Percentiles rank a stretch among this genome's conserved stretches.
phyloP scores from a whole-genome alignment of 2,329 filamentous ascomycete species.

The Fusarium pseudograminearum region DNA sequence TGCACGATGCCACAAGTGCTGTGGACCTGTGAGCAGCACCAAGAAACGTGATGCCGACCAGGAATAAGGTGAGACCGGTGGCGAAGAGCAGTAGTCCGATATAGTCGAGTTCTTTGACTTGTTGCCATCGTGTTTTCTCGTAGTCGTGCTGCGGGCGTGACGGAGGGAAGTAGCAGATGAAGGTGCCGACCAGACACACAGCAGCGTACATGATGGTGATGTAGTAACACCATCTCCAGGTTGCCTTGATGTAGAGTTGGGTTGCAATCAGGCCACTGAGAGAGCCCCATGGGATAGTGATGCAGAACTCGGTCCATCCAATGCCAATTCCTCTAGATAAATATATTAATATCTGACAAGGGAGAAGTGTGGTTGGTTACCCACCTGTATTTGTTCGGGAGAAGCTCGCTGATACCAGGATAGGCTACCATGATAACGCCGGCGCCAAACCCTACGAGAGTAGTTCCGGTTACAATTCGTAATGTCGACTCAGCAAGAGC shows the following conservation, averaged over 20 bases:
- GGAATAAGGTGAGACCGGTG: slow-evolving; percentile 2
- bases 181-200: slow-evolving; percentile 5
- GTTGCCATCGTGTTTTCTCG: slow-evolving; percentile 22
- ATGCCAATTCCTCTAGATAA: slow-evolving; percentile 11
- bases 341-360: not conserved
- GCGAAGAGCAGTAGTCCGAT: slow-evolving; percentile 19
- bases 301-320: slow-evolving; percentile 20
- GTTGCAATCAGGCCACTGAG: slow-evolving; percentile 9
- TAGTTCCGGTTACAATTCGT: slow-evolving; percentile 11
- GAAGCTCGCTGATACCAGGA: slow-evolving; percentile 11
- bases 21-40: slow-evolving; percentile 7
- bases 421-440: slow-evolving; percentile 19
- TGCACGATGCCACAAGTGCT: slow-evolving; percentile 3
- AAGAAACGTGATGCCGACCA: slow-evolving; percentile 7
- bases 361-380: rapidly evolving
- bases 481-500: slow-evolving; percentile 6
- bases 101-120: slow-evolving; percentile 19
- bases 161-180: slow-evolving; percentile 19
- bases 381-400: slow-evolving; percentile 18
- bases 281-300: slow-evolving; percentile 11
- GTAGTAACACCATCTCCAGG: slow-evolving; percentile 23
- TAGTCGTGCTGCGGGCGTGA: slow-evolving; percentile 18
- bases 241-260: slow-evolving; percentile 10
- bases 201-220: slow-evolving; percentile 18
- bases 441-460: slow-evolving; percentile 13